Percentiles rank a stretch among this genome's conserved stretches.
Conservation (phyloP, 2,329 filamentous ascomycete genomes). For the Colletotrichum cordylinicola region DNA sequence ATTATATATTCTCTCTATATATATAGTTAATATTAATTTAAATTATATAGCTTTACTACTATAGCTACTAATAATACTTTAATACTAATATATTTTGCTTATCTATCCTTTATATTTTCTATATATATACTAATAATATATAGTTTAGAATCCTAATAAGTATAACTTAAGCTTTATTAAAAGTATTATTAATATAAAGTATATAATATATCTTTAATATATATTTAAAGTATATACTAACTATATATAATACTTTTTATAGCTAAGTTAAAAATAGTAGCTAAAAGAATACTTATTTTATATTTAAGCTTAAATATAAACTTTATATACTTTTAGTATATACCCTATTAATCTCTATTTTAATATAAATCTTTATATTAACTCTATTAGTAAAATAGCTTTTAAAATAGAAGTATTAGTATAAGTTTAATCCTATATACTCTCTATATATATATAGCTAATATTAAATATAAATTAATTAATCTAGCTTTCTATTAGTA, state of each 20-base stretch:
- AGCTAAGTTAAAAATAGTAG: background rate
- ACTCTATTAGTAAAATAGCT: background rate
- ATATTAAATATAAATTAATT: background rate
- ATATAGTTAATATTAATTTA: too few relatives aligned
- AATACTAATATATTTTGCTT: background rate
- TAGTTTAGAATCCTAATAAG: background rate
- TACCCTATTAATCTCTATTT: background rate
- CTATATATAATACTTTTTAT: background rate
- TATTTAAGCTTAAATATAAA: background rate
- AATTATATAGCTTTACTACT: background rate
- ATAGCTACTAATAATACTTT: background rate
- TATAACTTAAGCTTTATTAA: background rate
- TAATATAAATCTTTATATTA: background rate
- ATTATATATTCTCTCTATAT: too few relatives aligned
- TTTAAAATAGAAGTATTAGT: background rate
- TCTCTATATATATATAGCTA: background rate
- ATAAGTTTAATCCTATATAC: background rate
- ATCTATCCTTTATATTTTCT: background rate
- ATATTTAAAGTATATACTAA: background rate
- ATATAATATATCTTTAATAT: background rate
- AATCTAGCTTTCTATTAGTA: background rate
- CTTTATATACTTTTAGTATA: background rate
- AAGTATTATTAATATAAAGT: background rate
- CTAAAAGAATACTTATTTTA: background rate
- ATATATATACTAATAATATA: background rate